phyloP scores from a whole-genome alignment of 164 flowering plant genomes.

The Stephania yunnanensis region DNA sequence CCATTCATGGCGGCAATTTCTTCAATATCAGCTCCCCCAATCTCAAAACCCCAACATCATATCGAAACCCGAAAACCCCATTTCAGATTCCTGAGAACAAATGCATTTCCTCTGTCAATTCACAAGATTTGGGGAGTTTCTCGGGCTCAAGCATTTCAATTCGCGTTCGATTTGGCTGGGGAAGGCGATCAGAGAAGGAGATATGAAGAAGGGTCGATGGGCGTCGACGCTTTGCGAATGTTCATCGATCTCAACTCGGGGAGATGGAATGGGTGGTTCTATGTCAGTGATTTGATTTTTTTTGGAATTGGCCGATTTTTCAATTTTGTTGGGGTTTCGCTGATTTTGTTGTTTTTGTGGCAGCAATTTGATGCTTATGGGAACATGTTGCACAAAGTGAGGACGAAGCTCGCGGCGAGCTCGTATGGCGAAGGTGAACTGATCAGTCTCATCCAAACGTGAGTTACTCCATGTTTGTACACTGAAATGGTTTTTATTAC shows the following conservation, averaged over 20 bases:
- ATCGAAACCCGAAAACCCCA: constrained; percentile 8
- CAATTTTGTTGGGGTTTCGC: background rate
- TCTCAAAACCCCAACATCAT: constrained; percentile 7
- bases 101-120: background rate
- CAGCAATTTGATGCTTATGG: constrained; percentile 88
- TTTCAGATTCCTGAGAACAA: constrained; percentile 6
- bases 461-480: constrained; percentile 16
- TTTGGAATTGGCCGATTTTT: background rate
- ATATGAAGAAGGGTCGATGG: constrained; percentile 31
- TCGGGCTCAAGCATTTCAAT: constrained; percentile 20
- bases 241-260: constrained; percentile 70
- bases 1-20: constrained; percentile 36
- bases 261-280: constrained; percentile 66
- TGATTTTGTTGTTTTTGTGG: background rate
- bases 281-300: constrained; percentile 28
- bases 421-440: constrained; percentile 94
- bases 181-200: constrained; percentile 12
- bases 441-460: constrained; percentile 89
- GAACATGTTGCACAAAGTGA: constrained; percentile 58
- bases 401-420: constrained; percentile 61
- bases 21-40: constrained; percentile 20
- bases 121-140: constrained; percentile 8
- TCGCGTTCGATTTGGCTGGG: constrained; percentile 16
- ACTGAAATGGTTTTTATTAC: background rate
- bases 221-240: constrained; percentile 46